phyloP scores from a whole-genome alignment of 805 yeast species.

The Pichia phayaonensis region DNA sequence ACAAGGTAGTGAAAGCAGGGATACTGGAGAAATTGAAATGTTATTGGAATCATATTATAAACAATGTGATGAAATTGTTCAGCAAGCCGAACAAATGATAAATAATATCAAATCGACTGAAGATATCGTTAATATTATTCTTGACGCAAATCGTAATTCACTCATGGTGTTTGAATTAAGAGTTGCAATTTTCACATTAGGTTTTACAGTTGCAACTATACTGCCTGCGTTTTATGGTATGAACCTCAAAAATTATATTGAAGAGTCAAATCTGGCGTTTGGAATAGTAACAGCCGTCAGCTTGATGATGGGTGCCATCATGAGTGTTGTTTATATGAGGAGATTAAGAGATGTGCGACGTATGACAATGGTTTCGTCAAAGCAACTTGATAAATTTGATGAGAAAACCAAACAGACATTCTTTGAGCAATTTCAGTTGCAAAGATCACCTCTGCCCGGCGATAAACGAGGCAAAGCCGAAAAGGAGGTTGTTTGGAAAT shows the following conservation, averaged over 20 bases:
- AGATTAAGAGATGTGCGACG: constrained; percentile 56
- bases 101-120: constrained; percentile 86
- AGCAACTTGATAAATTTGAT: constrained; percentile 23
- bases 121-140: constrained; percentile 83
- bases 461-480: constrained; percentile 14
- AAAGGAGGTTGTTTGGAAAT: constrained; percentile 46
- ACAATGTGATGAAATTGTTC: constrained; percentile 90
- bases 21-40: constrained; percentile 72
- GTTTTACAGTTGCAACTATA: constrained; percentile 77
- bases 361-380: constrained; percentile 49
- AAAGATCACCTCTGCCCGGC: background rate
- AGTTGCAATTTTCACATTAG: constrained; percentile 75
- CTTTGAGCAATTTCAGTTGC: constrained; percentile 9
- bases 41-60: constrained; percentile 81
- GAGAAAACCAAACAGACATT: constrained; percentile 15
- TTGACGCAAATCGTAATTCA: constrained; percentile 87
- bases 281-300: constrained; percentile 47
- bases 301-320: constrained; percentile 41
- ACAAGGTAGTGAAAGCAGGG: constrained; percentile 9
- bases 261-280: constrained; percentile 60
- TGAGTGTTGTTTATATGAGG: constrained; percentile 50
- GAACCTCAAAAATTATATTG: constrained; percentile 74
- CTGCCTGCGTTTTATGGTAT: constrained; percentile 87
- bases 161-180: constrained; percentile 81
- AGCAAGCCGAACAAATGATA: constrained; percentile 75